Evolutionary conservation across 768 basidiomycete species (phyloP), one percentile per base, ranked within the genome.

Genomic region (Trametes cingulata): DNA sequence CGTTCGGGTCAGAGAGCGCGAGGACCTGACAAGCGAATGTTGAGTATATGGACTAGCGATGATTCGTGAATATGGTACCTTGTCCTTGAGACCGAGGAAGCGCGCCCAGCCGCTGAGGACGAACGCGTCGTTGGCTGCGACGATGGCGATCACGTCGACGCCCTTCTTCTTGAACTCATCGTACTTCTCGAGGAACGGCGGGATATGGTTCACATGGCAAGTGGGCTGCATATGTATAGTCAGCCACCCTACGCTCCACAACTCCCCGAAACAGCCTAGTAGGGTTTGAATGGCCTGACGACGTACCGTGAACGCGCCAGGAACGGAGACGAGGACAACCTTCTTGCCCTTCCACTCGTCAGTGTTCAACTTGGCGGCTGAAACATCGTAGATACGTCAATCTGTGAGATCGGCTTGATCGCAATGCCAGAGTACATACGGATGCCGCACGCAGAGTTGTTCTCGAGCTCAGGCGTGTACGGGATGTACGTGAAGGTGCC

Each of bases 71-170:
- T 36, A 22, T 72, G 82, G 75, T 29, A 81, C 89, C 63, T 80
- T 79, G 70, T 93, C 90, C 65, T 84, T 80, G 64, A 86, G 73
- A 8, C 67, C 67, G 41, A 68, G 54, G 43, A 69, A 66, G 41
- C 69, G 66, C 29, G 63, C 68, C 72, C 72, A 73, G 27, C 71
- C 72, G 66, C 82, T 81, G 66, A 88, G 83, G 45, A 90, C 88
- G 67, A 89, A 94, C 7, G 81, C 79, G 69, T 95, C 93, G 71
- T 95, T 95, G 57, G 91, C 86, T 24, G 85, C 77, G 55, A 95
- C 74, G 55, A 94, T 81, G 62, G 85, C 88, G 61, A 92, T 82
- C 52, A 83, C 78, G 60, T 84, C 80, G 67, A 93, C 75, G 12
- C 90, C 93, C 73, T 91, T 93, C 3, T 77, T 82, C 75, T 85